A percentile compares a stretch with the other conserved stretches of the same genome.
phyloP scores from a whole-genome alignment of 2,329 filamentous ascomycete genomes.

The Knoxdaviesia proteae region DNA sequence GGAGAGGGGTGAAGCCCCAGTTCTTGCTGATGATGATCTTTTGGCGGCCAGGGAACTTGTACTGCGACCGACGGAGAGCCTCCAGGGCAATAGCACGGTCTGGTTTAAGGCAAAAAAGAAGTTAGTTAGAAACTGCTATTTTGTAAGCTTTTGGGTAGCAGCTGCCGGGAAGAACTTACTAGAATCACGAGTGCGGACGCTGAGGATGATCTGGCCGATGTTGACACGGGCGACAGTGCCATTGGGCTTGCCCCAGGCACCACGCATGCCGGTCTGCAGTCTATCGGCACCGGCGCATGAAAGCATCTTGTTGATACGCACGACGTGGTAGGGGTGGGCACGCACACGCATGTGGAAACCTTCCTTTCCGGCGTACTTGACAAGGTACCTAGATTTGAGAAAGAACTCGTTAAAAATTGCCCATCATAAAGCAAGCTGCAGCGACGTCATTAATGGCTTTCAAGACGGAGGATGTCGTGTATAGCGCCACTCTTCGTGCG shows the following conservation, averaged over 20 bases:
- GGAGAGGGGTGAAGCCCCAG: slow-evolving; percentile 98
- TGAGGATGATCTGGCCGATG: slow-evolving; percentile 98
- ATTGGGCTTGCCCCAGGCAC: slow-evolving; percentile 99
- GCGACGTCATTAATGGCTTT: background rate
- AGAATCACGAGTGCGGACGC: slow-evolving; percentile 87
- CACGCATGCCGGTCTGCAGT: slow-evolving; percentile 99
- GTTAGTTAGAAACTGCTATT: background rate
- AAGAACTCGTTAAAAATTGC: background rate
- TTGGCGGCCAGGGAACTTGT: slow-evolving; percentile 99
- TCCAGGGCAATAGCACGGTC: slow-evolving; percentile 87
- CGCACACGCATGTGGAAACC: slow-evolving; percentile 57
- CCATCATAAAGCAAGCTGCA: background rate
- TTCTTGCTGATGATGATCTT: slow-evolving; percentile 99
- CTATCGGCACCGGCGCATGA: slow-evolving; percentile 99
- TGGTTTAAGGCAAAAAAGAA: slow-evolving; percentile 11
- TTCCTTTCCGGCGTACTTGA: slow-evolving; percentile 54
- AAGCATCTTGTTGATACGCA: slow-evolving; percentile 99
- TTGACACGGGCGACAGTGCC: slow-evolving; percentile 98
- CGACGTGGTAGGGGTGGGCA: slow-evolving; percentile 98
- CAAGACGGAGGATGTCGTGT: background rate
- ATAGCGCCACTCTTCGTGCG: background rate
- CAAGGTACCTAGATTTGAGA: slow-evolving; percentile 29
- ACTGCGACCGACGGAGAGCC: slow-evolving; percentile 96
- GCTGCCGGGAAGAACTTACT: slow-evolving; percentile 30
- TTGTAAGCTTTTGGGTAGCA: too few relatives aligned